A percentile compares a stretch with the other conserved stretches of the same genome.
Evolutionary conservation across 805 yeast species (phyloP).

Genomic region (Barnettozyma salicaria): DNA sequence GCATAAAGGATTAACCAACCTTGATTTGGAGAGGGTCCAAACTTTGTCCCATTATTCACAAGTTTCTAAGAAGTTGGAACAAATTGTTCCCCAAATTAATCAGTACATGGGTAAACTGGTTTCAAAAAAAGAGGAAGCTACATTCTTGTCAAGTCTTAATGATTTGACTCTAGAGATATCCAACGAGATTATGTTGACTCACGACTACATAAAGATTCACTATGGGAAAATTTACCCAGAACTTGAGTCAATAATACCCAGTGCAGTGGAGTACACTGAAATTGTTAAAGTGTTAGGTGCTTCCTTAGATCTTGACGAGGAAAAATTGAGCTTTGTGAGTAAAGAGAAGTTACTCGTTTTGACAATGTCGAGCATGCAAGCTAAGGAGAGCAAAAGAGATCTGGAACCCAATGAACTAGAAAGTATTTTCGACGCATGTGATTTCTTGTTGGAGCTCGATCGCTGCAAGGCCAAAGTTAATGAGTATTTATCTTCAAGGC

Average conservation of each 20-base stretch:
- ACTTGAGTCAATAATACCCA: slow-evolving; percentile 53
- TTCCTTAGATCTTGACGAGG: slow-evolving; percentile 30
- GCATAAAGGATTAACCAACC: slow-evolving; percentile 8
- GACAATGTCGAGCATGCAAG: slow-evolving; percentile 64
- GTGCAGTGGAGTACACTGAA: slow-evolving; percentile 56
- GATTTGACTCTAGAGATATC: slow-evolving; percentile 47
- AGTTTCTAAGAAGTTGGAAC: slow-evolving; percentile 12
- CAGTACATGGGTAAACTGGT: slow-evolving; percentile 14
- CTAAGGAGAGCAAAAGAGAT: slow-evolving; percentile 27
- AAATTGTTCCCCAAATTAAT: slow-evolving; percentile 17
- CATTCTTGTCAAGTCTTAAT: slow-evolving; percentile 49
- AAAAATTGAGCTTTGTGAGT: slow-evolving; percentile 34
- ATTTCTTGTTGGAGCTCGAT: slow-evolving; percentile 41
- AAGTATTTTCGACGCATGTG: slow-evolving; percentile 40
- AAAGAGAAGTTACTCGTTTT: slow-evolving; percentile 67
- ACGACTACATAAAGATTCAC: slow-evolving; percentile 41
- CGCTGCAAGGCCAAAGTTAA: slow-evolving; percentile 40
- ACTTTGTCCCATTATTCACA: slow-evolving; percentile 15
- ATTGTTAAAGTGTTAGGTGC: slow-evolving; percentile 48
- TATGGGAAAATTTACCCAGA: slow-evolving; percentile 69
- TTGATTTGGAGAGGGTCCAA: slow-evolving; percentile 10
- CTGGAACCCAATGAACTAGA: slow-evolving; percentile 32
- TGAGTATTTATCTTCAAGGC: slow-evolving; percentile 48
- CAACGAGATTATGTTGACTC: slow-evolving; percentile 46
- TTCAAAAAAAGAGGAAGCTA: slow-evolving; percentile 33